phyloP scores from a whole-genome alignment of 352 stramenopile genomes.

The Albugo laibachii region DNA sequence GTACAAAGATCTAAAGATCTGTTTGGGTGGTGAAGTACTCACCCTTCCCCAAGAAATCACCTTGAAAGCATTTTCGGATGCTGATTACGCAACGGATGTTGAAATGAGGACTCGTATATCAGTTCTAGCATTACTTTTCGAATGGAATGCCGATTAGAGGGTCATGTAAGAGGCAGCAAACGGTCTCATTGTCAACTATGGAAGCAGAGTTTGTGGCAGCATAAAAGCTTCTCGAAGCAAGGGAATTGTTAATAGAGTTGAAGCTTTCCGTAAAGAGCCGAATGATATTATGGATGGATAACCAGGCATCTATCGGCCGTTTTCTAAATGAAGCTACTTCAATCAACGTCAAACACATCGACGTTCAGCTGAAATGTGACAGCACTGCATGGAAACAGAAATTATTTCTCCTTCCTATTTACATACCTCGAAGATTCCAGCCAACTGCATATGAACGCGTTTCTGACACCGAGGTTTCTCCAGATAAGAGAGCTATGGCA shows the following conservation, averaged over 20 bases:
- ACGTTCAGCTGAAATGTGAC: constrained; percentile 5
- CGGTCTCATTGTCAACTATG: constrained; percentile 7
- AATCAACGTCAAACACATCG: constrained; percentile 7
- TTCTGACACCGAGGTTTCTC: not conserved
- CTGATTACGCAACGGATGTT: constrained; percentile 9
- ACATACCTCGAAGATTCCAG: constrained; percentile 3
- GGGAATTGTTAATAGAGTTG: constrained; percentile 6
- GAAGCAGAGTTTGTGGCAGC: constrained; percentile 10
- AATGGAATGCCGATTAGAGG: constrained; percentile 6
- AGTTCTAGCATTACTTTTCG: constrained; percentile 1
- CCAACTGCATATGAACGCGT: constrained; percentile 7
- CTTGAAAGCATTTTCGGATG: constrained; percentile 5
- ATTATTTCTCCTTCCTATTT: constrained; percentile 2
- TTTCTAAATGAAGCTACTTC: not conserved
- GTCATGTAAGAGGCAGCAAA: constrained; percentile 8
- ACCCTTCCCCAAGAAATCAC: not conserved
- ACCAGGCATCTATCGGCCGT: constrained; percentile 1
- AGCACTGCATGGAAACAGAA: not conserved
- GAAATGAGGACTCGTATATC: constrained; percentile 7
- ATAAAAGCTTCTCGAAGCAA: constrained; percentile 1
- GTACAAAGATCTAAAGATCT: constrained; percentile 4
- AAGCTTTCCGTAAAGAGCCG: not conserved
- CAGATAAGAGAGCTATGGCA: too few relatives aligned
- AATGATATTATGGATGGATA: constrained; percentile 5
- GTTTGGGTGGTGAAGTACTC: not conserved